Evolutionary conservation across 768 basidiomycete genomes (phyloP), one percentile per base, ranked within the genome.

Genomic region (Tricholoma furcatifolium): DNA sequence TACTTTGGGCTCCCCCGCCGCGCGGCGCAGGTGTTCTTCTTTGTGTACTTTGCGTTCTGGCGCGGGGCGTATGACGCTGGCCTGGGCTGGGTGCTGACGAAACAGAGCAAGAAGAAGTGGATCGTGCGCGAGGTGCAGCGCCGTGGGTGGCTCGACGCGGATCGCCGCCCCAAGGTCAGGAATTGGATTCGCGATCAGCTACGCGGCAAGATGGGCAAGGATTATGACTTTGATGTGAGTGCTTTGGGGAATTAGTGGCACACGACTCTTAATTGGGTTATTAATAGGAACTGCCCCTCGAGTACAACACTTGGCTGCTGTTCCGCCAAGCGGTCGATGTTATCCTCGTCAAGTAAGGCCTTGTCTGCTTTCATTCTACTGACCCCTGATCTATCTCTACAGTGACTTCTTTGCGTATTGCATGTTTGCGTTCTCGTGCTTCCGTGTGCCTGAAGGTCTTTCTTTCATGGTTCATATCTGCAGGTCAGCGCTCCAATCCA

Each of bases 311-410:
- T 0, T 99, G 96, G 97, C 77, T 99, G 27, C 78, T 98, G 53
- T 99, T 98, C 70, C 85, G 96, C 45, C 93, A 97, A 68, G 74
- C 84, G n/a, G 96, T 98, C 18, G 96, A 98, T 69, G 82, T 97
- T 23, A 98, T 98, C 63, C 79, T 99, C 38, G 80, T 98, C 65
- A 98, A 98, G 93, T 97, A 58, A 48, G 85, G n/a, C 80, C 15
- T 47, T 21, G 17, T 48, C 6, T 6, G 11, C 47, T n/a, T n/a
- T n/a, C n/a, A n/a, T n/a, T n/a, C n/a, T 44, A 17, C 9, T 23
- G 7, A 27, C 20, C 14, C 45, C 20, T 6, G 42, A 4, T 41
- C 30, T n/a, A 17, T 34, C 18, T 50, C 35, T 7, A 4, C 63
- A 97, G 94, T 66, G 96, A 98, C 66, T 98, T 98, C 67, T 64